A percentile compares a stretch with the other conserved stretches of the same genome.
phyloP scores from a whole-genome alignment of 2,329 filamentous ascomycete genomes.

The Thermoascus crustaceus region DNA sequence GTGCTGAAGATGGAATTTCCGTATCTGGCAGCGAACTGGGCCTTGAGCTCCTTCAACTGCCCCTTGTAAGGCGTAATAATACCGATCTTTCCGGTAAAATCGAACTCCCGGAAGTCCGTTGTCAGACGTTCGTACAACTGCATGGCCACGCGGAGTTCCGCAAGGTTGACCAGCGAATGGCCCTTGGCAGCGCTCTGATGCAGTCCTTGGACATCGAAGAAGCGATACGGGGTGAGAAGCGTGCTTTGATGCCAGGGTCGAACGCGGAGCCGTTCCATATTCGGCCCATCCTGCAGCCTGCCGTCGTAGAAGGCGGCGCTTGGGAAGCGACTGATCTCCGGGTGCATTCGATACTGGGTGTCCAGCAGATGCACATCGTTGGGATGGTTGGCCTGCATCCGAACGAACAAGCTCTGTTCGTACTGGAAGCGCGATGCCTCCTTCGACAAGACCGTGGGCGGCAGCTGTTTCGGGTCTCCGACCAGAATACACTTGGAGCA shows the following conservation, averaged over 20 bases:
- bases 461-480: conserved; percentile 93
- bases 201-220: conserved; percentile 90
- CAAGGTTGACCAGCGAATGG: conserved; percentile 81
- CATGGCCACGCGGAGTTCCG: conserved; percentile 79
- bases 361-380: conserved; percentile 89
- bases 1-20: conserved; percentile 65
- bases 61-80: conserved; percentile 98
- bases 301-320: conserved; percentile 89
- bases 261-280: conserved; percentile 68
- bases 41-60: conserved; percentile 72
- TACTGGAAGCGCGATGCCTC: conserved; percentile 89
- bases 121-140: conserved; percentile 73
- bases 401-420: conserved; percentile 95
- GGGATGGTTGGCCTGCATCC: conserved; percentile 91
- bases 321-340: conserved; percentile 86
- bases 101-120: conserved; percentile 58
- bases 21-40: conserved; percentile 63
- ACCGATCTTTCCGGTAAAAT: conserved; percentile 77
- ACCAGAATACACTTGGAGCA: conserved; percentile 95
- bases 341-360: conserved; percentile 98
- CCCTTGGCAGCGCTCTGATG: conserved; percentile 74
- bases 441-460: conserved; percentile 89
- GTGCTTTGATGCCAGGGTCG: conserved; percentile 79
- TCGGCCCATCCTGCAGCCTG: conserved; percentile 70
- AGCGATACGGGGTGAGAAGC: conserved; percentile 84